A percentile compares a stretch with the other conserved stretches of the same genome.
These are phyloP conservation scores for Candida maesae DNA, from an alignment of 805 yeast genomes.

Conservation along the genomic window DNA sequence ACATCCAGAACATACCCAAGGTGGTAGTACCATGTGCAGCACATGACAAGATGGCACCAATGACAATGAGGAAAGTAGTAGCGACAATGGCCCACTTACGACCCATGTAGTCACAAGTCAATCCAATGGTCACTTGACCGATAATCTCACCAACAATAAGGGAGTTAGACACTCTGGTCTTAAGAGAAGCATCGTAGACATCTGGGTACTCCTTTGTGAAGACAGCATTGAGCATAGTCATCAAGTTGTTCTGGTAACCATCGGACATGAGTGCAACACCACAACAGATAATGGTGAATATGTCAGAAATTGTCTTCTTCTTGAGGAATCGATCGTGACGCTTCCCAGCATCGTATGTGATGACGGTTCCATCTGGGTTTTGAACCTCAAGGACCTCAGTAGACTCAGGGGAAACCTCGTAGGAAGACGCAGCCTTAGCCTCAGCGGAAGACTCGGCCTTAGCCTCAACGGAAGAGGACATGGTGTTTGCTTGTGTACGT, in stretches of 20 bases:
- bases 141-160: slow-evolving; percentile 65
- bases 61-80: slow-evolving; percentile 56
- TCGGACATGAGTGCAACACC: slow-evolving; percentile 77
- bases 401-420: too few relatives aligned
- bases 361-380: slow-evolving; percentile 13
- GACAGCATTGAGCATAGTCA: slow-evolving; percentile 64
- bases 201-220: slow-evolving; percentile 42
- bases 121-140: slow-evolving; percentile 65
- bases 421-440: neutral
- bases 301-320: slow-evolving; percentile 32
- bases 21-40: slow-evolving; percentile 61
- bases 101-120: slow-evolving; percentile 61
- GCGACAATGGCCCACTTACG: slow-evolving; percentile 67
- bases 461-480: too few relatives aligned
- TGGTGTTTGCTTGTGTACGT: neutral
- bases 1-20: slow-evolving; percentile 71
- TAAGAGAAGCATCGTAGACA: slow-evolving; percentile 40
- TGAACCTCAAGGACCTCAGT: slow-evolving; percentile 2
- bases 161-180: slow-evolving; percentile 67
- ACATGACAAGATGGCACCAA: slow-evolving; percentile 65
- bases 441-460: neutral
- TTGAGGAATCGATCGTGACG: slow-evolving; percentile 21
- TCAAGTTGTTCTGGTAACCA: slow-evolving; percentile 72
- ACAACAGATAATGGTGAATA: slow-evolving; percentile 48
- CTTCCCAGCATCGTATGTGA: slow-evolving; percentile 20